Evolutionary conservation across 495 filamentous ascomycete genomes (phyloP).

Genomic region (Xylaria cubensis): DNA sequence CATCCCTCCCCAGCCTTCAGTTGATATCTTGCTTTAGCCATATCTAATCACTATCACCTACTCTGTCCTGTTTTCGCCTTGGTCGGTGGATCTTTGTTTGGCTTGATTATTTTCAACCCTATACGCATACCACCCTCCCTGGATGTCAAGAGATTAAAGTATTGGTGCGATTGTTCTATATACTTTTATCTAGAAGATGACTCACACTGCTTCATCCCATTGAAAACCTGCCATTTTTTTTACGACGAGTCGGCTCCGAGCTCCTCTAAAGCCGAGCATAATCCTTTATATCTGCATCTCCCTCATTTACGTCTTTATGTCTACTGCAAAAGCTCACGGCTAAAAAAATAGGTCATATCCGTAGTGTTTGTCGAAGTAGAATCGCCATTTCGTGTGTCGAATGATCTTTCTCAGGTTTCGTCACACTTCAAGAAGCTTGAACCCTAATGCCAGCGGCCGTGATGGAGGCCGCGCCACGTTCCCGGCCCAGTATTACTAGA

Average conservation of each 20-base stretch:
- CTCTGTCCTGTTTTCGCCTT: neutral
- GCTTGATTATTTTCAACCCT: neutral
- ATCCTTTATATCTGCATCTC: neutral
- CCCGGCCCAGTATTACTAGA: slow-evolving; percentile 33
- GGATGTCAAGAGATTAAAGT: neutral
- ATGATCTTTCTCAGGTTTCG: neutral
- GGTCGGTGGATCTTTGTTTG: neutral
- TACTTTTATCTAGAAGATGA: neutral
- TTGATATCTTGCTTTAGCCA: neutral
- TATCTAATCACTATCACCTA: neutral
- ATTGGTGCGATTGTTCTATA: neutral
- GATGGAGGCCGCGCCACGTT: slow-evolving; percentile 37
- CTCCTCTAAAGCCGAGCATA: slow-evolving; percentile 12
- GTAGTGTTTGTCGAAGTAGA: neutral
- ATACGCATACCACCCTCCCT: neutral
- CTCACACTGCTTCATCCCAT: neutral
- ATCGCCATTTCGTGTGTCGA: slow-evolving; percentile 2
- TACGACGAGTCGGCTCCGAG: slow-evolving; percentile 15
- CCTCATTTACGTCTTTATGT: neutral
- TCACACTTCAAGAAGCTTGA: neutral
- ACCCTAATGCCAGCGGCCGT: slow-evolving; percentile 19
- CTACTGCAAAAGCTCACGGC: slow-evolving; percentile 3
- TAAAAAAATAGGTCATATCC: neutral
- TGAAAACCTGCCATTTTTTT: neutral
- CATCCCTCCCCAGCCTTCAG: neutral